Evolutionary conservation across 2,329 filamentous ascomycete genomes (phyloP).

Genomic region (Cylindrodendrum hubeiense): DNA sequence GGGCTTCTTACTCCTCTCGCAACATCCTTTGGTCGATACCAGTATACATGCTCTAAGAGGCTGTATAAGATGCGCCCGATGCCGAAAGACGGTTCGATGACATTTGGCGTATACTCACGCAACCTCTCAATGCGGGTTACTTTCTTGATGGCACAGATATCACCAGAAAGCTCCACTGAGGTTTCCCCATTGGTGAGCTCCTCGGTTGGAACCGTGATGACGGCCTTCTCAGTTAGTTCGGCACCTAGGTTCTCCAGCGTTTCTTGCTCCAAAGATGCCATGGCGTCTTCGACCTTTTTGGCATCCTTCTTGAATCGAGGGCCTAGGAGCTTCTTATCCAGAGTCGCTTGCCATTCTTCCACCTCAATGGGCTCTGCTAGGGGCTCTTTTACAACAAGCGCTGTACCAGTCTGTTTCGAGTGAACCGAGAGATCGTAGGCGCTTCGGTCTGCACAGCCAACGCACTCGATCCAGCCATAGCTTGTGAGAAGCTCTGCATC

Average conservation of each 20-base stretch:
- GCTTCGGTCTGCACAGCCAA: slow-evolving; percentile 94
- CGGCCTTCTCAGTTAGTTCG: slow-evolving; percentile 78
- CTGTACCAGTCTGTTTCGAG: slow-evolving; percentile 89
- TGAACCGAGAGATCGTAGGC: slow-evolving; percentile 96
- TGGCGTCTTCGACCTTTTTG: slow-evolving; percentile 84
- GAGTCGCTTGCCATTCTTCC: slow-evolving; percentile 88
- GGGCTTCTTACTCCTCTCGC: slow-evolving; percentile 77
- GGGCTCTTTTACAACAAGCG: slow-evolving; percentile 86
- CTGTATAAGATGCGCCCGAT: slow-evolving; percentile 95
- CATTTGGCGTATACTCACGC: slow-evolving; percentile 93
- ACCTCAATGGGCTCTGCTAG: slow-evolving; percentile 82
- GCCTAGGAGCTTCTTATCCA: slow-evolving; percentile 96
- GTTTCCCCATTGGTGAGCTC: slow-evolving; percentile 76
- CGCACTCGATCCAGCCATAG: slow-evolving; percentile 98
- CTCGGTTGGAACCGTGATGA: slow-evolving; percentile 73
- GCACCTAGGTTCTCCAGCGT: slow-evolving; percentile 80
- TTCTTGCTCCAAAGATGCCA: slow-evolving; percentile 80
- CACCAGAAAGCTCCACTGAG: slow-evolving; percentile 78
- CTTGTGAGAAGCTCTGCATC: slow-evolving; percentile 93
- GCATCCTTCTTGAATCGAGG: slow-evolving; percentile 96
- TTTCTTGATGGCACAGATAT: slow-evolving; percentile 86
- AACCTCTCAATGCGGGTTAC: slow-evolving; percentile 85
- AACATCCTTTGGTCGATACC: slow-evolving; percentile 78
- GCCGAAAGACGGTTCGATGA: slow-evolving; percentile 97
- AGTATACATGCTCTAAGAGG: slow-evolving; percentile 95